Evolutionary conservation across 208 protist genomes (phyloP), one percentile per base, ranked within the genome.

Genomic region (Acanthamoeba castellanii): DNA sequence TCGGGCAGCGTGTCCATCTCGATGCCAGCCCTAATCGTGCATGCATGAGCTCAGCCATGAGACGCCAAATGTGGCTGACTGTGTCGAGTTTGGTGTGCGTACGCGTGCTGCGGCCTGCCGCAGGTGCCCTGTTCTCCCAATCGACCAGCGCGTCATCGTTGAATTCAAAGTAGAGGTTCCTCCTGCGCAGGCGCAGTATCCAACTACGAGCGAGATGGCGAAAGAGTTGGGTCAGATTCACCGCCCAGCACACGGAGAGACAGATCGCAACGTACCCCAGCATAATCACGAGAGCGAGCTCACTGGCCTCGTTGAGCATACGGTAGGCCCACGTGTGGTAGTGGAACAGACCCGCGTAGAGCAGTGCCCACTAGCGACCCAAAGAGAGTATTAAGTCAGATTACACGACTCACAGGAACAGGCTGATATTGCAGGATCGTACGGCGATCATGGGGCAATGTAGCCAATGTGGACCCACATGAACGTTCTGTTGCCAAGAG

Each of bases 311-410:
- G 37, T 82, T 82, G 16, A 82, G 42, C 74, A 52, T 82, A 20
- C 74, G 74, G 74, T 82, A 82, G 18, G 74, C 74, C 74, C 74
- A 82, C 3, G 32, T 50, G 74, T 82, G 74, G 74, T 82, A 82
- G 42, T 82, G 74, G 74, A 82, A 82, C 34, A 45, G 20, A 9
- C 74, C 30, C 32, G 74, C 74, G 74, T 52, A 52, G 74, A 82
- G 4, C 34, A 82, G 9, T n/a, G 74, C 74, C 74, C 74, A 82
- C 74, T 82, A n/a, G 32, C 30, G 6, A 82, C 6, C 34, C 20
- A 9, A 78, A 14, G 27, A 27, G 37, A 45, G 6, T 47, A 47
- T 34, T 25, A 5, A 2, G 22, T 50, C 30, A 22, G n/a, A 27
- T n/a, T 27, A 47, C 18, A 72, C 25, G 34, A 72, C 13, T 20